phyloP scores from a whole-genome alignment of 192 early-diverging fungal species.

The Phycomyces blakesleeanus region DNA sequence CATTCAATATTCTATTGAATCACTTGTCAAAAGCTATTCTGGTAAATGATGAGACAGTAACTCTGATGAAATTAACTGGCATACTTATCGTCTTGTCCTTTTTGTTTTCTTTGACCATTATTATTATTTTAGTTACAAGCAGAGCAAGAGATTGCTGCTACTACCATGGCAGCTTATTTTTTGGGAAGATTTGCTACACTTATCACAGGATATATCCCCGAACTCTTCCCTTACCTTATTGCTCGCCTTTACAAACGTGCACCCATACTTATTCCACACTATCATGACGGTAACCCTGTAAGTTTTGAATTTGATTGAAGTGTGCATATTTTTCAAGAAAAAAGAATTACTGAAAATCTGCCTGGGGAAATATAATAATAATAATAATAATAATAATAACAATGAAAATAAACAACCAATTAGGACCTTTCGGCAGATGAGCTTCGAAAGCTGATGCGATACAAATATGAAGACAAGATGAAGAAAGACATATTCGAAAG shows the following conservation, averaged over 20 bases:
- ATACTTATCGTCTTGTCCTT: neutral
- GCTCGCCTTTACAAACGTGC: conserved; percentile 67
- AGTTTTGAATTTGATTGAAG: conserved; percentile 16
- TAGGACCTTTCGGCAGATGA: conserved; percentile 43
- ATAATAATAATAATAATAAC: too few species aligned
- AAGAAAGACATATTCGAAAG: conserved; percentile 42
- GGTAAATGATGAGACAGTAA: too few species aligned
- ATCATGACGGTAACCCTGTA: conserved; percentile 48
- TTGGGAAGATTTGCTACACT: conserved; percentile 60
- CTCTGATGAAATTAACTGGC: neutral
- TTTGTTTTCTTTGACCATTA: too few species aligned
- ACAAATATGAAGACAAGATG: conserved; percentile 27
- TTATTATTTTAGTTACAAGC: conserved; percentile 57
- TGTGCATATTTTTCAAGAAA: neutral
- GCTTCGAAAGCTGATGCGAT: conserved; percentile 35
- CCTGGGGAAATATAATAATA: too few species aligned
- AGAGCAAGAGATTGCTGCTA: conserved; percentile 63
- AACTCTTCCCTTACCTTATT: conserved; percentile 57
- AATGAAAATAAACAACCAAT: too few species aligned
- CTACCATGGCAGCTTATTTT: conserved; percentile 55
- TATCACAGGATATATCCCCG: conserved; percentile 50
- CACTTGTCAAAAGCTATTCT: conserved; percentile 52
- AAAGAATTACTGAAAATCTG: too few species aligned
- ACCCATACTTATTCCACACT: conserved; percentile 66
- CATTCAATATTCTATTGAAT: conserved; percentile 48